Percentiles rank a stretch among this genome's conserved stretches.
Evolutionary conservation across 495 filamentous ascomycete species (phyloP).

Genomic region (Podospora pseudoanserina): DNA sequence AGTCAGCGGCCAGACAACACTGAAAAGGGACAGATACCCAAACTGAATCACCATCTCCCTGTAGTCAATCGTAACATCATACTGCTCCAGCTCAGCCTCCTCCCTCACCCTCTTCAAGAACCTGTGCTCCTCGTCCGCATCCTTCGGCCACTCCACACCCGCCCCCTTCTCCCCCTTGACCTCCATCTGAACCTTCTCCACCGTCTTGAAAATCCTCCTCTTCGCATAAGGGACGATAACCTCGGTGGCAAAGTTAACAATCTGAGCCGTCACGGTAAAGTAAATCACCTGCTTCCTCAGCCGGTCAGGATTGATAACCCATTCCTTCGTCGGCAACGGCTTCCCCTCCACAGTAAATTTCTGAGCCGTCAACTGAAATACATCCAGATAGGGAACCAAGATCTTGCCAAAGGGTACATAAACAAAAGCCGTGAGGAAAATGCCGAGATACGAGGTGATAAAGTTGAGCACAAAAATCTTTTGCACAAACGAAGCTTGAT

Average conservation of each 20-base stretch:
- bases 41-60: constrained; percentile 96
- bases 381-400: constrained; percentile 84
- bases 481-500: constrained; percentile 75
- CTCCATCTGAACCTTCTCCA: constrained; percentile 65
- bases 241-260: constrained; percentile 83
- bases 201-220: constrained; percentile 66
- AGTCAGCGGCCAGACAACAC: constrained; percentile 86
- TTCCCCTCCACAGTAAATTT: constrained; percentile 71
- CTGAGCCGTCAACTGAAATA: constrained; percentile 74
- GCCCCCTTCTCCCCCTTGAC: constrained; percentile 43
- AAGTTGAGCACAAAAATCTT: constrained; percentile 97
- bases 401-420: constrained; percentile 90
- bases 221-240: constrained; percentile 82
- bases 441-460: constrained; percentile 90
- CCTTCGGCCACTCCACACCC: constrained; percentile 44
- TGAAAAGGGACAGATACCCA: constrained; percentile 89
- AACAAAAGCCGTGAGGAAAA: constrained; percentile 92
- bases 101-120: constrained; percentile 79
- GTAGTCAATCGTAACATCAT: constrained; percentile 84
- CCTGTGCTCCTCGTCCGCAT: constrained; percentile 67
- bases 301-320: constrained; percentile 79
- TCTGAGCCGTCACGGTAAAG: constrained; percentile 92
- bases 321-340: constrained; percentile 61
- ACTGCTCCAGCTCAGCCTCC: constrained; percentile 79
- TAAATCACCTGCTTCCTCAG: constrained; percentile 93